Conservation (phyloP, 441 rosid species). For the Erodium moschatum region DNA sequence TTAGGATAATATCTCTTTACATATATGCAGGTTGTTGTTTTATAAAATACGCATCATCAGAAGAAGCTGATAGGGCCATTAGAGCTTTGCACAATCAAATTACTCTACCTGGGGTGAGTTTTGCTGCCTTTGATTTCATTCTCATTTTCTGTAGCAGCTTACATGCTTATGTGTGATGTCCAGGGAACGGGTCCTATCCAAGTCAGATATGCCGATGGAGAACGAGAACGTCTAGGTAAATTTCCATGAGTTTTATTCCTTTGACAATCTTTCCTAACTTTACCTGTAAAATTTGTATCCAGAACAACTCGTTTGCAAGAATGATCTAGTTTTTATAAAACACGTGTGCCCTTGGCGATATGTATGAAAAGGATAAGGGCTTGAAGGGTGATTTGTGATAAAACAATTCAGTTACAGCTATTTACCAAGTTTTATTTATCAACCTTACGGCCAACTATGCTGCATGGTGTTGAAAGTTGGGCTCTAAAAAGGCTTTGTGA, state of each 20-base stretch:
- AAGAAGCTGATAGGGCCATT: conserved; percentile 94
- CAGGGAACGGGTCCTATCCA: conserved; percentile 95
- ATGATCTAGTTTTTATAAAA: background rate
- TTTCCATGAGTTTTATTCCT: conserved; percentile 13
- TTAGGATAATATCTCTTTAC: conserved; percentile 34
- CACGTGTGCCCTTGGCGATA: background rate
- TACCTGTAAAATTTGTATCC: background rate
- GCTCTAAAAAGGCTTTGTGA: background rate
- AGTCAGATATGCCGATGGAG: conserved; percentile 99
- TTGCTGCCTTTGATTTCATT: conserved; percentile 22
- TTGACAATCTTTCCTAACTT: conserved; percentile 12
- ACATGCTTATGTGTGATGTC: conserved; percentile 22
- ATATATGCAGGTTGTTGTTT: conserved; percentile 93
- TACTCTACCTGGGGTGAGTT: conserved; percentile 88
- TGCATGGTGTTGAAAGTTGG: background rate
- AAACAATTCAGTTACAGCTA: background rate
- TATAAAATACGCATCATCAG: conserved; percentile 84
- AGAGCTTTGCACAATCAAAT: conserved; percentile 89
- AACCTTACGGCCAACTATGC: background rate
- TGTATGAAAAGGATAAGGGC: conserved; percentile 2
- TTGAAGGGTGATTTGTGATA: conserved; percentile 3
- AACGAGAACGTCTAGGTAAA: conserved; percentile 94
- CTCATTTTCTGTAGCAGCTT: conserved; percentile 15
- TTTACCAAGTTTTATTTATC: background rate
- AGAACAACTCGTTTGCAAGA: background rate